A percentile compares a stretch with the other conserved stretches of the same genome.
Evolutionary conservation across 768 basidiomycete genomes (phyloP).

Genomic region (Amanita brunnescens): DNA sequence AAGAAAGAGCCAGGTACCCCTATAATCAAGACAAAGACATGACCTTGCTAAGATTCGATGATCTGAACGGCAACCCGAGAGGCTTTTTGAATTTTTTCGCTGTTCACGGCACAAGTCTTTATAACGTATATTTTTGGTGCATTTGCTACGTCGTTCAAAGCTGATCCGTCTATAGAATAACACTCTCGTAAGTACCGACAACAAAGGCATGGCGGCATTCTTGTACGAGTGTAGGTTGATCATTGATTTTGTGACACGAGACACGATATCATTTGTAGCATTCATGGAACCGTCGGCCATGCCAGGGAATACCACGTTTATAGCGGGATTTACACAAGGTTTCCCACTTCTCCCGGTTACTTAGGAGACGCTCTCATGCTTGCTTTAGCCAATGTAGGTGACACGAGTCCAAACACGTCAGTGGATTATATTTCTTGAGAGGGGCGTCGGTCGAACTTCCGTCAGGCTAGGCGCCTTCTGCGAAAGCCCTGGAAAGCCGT

Average conservation of each 20-base stretch:
- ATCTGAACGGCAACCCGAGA: conserved; percentile 43
- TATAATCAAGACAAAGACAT: conserved; percentile 71
- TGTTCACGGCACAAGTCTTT: conserved; percentile 76
- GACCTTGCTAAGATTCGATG: conserved; percentile 59
- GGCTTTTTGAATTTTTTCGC: conserved; percentile 71
- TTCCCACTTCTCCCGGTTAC: conserved; percentile 15
- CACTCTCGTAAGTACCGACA: conserved; percentile 72
- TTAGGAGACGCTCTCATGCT: conserved; percentile 6
- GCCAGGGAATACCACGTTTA: conserved; percentile 64
- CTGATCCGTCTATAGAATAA: conserved; percentile 48
- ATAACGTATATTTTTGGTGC: conserved; percentile 37
- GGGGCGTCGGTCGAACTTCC: conserved; percentile 5
- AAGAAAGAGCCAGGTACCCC: conserved; percentile 56
- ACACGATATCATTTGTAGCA: conserved; percentile 26
- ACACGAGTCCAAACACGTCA: conserved; percentile 74
- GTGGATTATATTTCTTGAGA: conserved; percentile 18
- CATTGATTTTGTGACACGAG: neutral
- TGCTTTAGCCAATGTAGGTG: conserved; percentile 64
- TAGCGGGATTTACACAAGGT: conserved; percentile 74
- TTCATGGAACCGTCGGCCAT: conserved; percentile 51
- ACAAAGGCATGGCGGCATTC: conserved; percentile 82
- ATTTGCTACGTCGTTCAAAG: neutral
- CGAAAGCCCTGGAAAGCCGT: conserved; percentile 62
- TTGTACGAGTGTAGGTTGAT: conserved; percentile 55
- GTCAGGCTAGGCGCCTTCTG: conserved; percentile 63